These are phyloP conservation scores for Isabelozyma heimii DNA, from an alignment of 805 yeast species.

Conservation along the genomic window DNA sequence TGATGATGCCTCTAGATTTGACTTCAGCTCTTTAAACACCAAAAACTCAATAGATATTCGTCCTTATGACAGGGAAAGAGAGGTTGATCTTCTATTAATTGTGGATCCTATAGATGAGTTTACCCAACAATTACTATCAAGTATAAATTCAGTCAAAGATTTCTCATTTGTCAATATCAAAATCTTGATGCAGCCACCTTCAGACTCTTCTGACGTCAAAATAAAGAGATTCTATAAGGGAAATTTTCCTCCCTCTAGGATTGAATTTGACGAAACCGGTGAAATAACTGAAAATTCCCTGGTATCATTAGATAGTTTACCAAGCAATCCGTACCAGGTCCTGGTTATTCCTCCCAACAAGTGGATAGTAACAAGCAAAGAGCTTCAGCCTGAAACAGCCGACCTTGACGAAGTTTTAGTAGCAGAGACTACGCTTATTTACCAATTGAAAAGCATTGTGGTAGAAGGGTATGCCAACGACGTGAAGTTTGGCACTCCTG, in stretches of 20 bases:
- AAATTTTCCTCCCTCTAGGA: slow-evolving; percentile 29
- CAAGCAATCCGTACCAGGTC: slow-evolving; percentile 35
- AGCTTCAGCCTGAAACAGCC: slow-evolving; percentile 56
- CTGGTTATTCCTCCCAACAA: slow-evolving; percentile 25
- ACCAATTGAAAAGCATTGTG: slow-evolving; percentile 51
- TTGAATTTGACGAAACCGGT: slow-evolving; percentile 24
- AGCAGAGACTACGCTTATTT: slow-evolving; percentile 48
- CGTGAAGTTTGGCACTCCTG: slow-evolving; percentile 30
- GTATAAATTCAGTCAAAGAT: slow-evolving; percentile 38
- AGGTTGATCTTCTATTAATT: slow-evolving; percentile 55
- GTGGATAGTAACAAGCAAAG: slow-evolving; percentile 47
- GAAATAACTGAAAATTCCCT: slow-evolving; percentile 9
- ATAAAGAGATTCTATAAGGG: slow-evolving; percentile 61
- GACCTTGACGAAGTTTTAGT: slow-evolving; percentile 66
- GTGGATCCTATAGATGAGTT: slow-evolving; percentile 72
- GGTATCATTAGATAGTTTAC: not conserved
- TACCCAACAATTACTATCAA: slow-evolving; percentile 60
- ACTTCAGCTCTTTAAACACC: slow-evolving; percentile 33
- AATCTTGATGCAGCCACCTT: slow-evolving; percentile 58
- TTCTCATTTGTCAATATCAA: slow-evolving; percentile 52
- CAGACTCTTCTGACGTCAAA: slow-evolving; percentile 35
- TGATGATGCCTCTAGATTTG: slow-evolving; percentile 45
- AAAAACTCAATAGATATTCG: slow-evolving; percentile 24
- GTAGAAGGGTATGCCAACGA: slow-evolving; percentile 72
- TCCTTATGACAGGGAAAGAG: slow-evolving; percentile 20